Base-by-base conservation (phyloP, 345 rosid genomes). In the Geranium brycei region DNA sequence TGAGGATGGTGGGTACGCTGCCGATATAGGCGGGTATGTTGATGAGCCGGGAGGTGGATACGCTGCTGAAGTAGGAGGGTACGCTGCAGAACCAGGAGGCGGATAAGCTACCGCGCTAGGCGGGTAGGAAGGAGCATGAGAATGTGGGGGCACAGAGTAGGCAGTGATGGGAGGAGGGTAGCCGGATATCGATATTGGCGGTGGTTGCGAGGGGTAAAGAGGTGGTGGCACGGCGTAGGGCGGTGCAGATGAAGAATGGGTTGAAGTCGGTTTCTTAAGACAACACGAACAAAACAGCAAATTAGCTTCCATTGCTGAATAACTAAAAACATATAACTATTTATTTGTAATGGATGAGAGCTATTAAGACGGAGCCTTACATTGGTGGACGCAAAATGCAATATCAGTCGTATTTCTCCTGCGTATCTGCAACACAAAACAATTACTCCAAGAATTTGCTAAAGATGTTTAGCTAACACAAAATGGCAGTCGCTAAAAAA, bases 341-440 rank as follows among this genome's bases (percentile, higher is more conserved):
- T 17, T n/a, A 10, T 0, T 47, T 1, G 12, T 30, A 53, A 0
- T 38, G 6, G 8, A 53, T 8, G 18, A 57, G 3, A 4, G 56
- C 31, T 58, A 19, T 57, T 58, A 18, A 38, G 17, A 28, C n/a
- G 32, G 57, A n/a, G 55, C 80, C 28, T 78, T 77, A 89, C 98
- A 3, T 61, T 81, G 66, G 91, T 90, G 51, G 76, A 82, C 31
- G 77, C 64, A 47, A 82, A 89, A 69, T 85, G 97, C 71, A 89
- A 8, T 38, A 87, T 83, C 70, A 93, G 72, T 23, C 83, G 76
- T 57, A 83, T 85, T 77, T 85, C 95, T 72, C 99, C 99, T 0
- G 97, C 96, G 62, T 64, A 67, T 75, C 99, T 92, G 84, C 60
- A 77, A 71, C n/a, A 38, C n/a, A 5, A 5, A 23, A 10, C 17